Conservation (phyloP, 2,329 filamentous ascomycete genomes). For the Trichophaea hybrida region DNA sequence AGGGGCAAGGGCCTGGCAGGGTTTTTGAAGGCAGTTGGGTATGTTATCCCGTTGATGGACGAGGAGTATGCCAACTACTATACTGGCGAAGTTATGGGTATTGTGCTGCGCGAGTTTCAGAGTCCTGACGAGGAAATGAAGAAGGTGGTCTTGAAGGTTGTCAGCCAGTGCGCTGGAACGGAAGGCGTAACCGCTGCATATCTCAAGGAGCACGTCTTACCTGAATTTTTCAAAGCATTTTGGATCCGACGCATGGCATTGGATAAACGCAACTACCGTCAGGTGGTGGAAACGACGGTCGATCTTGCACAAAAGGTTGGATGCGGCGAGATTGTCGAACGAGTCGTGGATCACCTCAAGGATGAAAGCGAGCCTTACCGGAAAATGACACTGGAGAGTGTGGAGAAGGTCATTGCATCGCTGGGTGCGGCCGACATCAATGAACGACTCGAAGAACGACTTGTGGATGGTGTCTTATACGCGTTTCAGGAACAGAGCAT, state of each 20-base stretch:
- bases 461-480: constrained; percentile 89
- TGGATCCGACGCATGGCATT: constrained; percentile 96
- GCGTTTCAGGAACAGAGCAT: constrained; percentile 97
- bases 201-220: constrained; percentile 83
- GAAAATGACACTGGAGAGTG: constrained; percentile 97
- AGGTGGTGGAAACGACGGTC: constrained; percentile 95
- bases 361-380: constrained; percentile 96
- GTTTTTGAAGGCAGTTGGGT: constrained; percentile 93
- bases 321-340: constrained; percentile 82
- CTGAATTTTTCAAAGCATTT: constrained; percentile 97
- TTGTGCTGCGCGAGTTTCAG: constrained; percentile 84
- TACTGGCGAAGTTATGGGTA: constrained; percentile 97
- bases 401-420: constrained; percentile 90
- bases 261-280: constrained; percentile 93
- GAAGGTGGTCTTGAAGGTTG: constrained; percentile 94
- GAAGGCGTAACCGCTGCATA: constrained; percentile 91
- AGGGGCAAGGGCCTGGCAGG: constrained; percentile 89
- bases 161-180: constrained; percentile 88
- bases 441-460: constrained; percentile 76
- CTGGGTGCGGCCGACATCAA: constrained; percentile 88
- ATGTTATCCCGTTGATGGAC: constrained; percentile 98
- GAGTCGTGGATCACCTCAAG: constrained; percentile 89
- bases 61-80: constrained; percentile 99
- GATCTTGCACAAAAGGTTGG: constrained; percentile 97
- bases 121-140: constrained; percentile 99